Conservation (phyloP, 192 early-diverging fungal genomes). For the Spizellomyces sp. region DNA sequence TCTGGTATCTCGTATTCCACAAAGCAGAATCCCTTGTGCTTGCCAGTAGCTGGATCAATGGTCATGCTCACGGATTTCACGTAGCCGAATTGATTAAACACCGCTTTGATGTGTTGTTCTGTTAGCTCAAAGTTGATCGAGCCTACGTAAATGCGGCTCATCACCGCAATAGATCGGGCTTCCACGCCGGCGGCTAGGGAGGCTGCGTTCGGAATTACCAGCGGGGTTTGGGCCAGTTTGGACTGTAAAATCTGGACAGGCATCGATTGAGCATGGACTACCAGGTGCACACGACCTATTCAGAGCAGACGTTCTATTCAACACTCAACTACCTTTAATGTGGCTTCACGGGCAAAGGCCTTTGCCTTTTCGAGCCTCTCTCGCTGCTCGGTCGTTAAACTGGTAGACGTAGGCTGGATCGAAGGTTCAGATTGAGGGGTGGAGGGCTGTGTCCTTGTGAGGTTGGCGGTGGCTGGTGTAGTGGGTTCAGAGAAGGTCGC, state of each 20-base stretch:
- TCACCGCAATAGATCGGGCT: slow-evolving; percentile 31
- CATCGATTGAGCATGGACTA: no score
- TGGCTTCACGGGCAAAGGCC: slow-evolving; percentile 37
- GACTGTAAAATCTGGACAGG: slow-evolving; percentile 21
- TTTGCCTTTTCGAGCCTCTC: slow-evolving; percentile 40
- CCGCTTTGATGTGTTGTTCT: slow-evolving; percentile 74
- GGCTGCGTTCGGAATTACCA: slow-evolving; percentile 6
- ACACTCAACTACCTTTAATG: slow-evolving; percentile 23
- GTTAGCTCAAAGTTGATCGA: slow-evolving; percentile 86
- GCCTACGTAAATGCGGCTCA: slow-evolving; percentile 75
- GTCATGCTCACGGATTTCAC: slow-evolving; percentile 80
- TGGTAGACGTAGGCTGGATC: not conserved
- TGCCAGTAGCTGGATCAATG: slow-evolving; percentile 72
- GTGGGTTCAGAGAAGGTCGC: no score
- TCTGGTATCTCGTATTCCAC: slow-evolving; percentile 88
- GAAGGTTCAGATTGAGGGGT: no score
- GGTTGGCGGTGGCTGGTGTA: no score
- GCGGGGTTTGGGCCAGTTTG: slow-evolving; percentile 5
- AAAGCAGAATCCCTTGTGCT: slow-evolving; percentile 91
- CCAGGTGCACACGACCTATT: no score
- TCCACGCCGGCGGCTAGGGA: slow-evolving; percentile 27
- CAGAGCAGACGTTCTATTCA: no score
- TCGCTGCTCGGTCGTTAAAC: slow-evolving; percentile 20
- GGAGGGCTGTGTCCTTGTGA: no score
- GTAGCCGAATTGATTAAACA: slow-evolving; percentile 77